Evolutionary conservation across 75 land plant genomes (phyloP).

Genomic region (Sequoiadendron giganteum): DNA sequence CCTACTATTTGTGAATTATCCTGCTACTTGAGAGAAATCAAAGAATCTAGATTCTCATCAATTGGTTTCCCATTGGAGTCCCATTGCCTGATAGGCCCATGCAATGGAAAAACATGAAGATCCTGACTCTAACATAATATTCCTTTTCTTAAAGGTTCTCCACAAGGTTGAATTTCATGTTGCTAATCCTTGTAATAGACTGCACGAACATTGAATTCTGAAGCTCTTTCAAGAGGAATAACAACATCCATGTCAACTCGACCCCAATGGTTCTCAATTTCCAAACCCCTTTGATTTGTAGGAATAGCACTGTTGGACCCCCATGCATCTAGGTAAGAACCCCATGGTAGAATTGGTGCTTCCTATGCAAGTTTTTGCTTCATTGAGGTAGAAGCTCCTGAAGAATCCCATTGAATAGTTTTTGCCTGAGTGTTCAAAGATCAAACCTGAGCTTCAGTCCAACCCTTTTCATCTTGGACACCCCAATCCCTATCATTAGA

Average conservation of each 20-base stretch:
- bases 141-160: constrained; percentile 80
- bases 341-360: constrained; percentile 85
- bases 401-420: not conserved
- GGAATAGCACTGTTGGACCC: constrained; percentile 55
- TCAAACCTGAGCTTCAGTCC: not conserved
- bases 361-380: constrained; percentile 61
- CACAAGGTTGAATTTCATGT: constrained; percentile 73
- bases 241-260: constrained; percentile 80
- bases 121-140: constrained; percentile 69
- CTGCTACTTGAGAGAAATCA: not conserved
- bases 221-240: constrained; percentile 78
- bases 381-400: constrained; percentile 13
- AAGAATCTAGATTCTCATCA: not conserved
- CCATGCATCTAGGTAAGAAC: constrained; percentile 76
- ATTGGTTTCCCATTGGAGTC: constrained; percentile 70
- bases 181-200: constrained; percentile 28
- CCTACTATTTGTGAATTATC: constrained; percentile 7
- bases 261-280: constrained; percentile 88
- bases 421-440: not conserved
- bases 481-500: constrained; percentile 4
- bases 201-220: constrained; percentile 65
- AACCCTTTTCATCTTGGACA: not conserved
- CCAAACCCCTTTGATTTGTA: constrained; percentile 83
- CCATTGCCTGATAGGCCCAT: constrained; percentile 75
- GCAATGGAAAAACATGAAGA: constrained; percentile 80